phyloP scores from a whole-genome alignment of 2,329 filamentous ascomycete species.

The Penicillium sp. region DNA sequence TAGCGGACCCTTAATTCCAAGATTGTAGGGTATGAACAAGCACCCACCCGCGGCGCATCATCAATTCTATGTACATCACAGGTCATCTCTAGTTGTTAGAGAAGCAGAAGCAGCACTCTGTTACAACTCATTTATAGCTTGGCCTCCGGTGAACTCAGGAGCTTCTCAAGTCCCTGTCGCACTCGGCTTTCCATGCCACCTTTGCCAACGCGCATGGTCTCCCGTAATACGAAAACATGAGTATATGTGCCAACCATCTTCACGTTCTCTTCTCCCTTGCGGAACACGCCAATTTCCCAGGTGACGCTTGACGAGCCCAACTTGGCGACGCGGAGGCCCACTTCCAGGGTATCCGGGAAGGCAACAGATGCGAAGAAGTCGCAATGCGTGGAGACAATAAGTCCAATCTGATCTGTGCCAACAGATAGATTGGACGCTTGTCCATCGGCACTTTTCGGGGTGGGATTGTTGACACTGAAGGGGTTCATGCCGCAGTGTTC shows the following conservation, averaged over 20 bases:
- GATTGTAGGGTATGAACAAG: too few species aligned
- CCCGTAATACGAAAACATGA: constrained; percentile 85
- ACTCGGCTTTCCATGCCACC: constrained; percentile 54
- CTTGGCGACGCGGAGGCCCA: constrained; percentile 80
- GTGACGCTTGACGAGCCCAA: constrained; percentile 84
- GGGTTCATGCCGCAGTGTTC: constrained; percentile 75
- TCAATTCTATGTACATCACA: constrained; percentile 9
- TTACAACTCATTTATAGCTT: constrained; percentile 37
- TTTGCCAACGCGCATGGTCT: constrained; percentile 67
- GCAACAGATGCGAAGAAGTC: constrained; percentile 82
- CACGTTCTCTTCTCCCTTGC: constrained; percentile 71
- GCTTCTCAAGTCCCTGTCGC: constrained; percentile 60
- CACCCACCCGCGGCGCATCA: too few species aligned
- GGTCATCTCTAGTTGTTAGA: background rate
- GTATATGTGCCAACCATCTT: constrained; percentile 85
- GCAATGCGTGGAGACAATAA: constrained; percentile 84
- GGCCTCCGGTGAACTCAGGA: constrained; percentile 46
- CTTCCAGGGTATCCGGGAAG: constrained; percentile 80
- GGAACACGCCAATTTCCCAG: constrained; percentile 88
- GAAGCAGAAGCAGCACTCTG: background rate
- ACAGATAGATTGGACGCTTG: constrained; percentile 14
- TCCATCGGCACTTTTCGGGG: constrained; percentile 13
- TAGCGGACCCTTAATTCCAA: too few species aligned
- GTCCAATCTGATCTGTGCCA: constrained; percentile 68
- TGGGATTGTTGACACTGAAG: constrained; percentile 55